These are phyloP conservation scores for Peterozyma toletana DNA, from an alignment of 805 yeast genomes.

Conservation along the genomic window DNA sequence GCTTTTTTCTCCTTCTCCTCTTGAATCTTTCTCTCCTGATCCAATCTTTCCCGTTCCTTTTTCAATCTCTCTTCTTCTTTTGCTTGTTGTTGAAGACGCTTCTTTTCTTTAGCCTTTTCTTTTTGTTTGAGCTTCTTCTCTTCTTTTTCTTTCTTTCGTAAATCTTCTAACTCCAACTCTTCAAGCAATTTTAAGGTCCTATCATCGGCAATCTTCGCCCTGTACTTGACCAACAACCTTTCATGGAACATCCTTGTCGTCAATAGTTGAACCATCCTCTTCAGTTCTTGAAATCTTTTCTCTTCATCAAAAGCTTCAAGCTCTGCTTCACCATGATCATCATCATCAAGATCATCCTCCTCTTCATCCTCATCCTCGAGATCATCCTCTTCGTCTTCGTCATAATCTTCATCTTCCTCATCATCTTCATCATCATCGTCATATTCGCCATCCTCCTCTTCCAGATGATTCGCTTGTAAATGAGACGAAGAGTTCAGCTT, in stretches of 20 bases:
- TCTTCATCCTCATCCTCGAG: conserved; percentile 24
- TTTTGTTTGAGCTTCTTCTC: conserved; percentile 57
- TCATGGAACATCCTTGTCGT: conserved; percentile 73
- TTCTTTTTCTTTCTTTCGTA: conserved; percentile 55
- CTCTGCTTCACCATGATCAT: conserved; percentile 14
- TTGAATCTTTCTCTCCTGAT: conserved; percentile 32
- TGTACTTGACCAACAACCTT: conserved; percentile 67
- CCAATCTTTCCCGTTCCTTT: conserved; percentile 48
- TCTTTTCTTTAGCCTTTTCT: conserved; percentile 68
- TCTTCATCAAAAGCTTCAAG: conserved; percentile 14
- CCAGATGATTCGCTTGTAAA: conserved; percentile 39
- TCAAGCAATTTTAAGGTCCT: conserved; percentile 52
- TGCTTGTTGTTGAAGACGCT: conserved; percentile 51
- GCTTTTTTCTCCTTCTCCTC: conserved; percentile 32
- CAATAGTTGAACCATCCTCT: conserved; percentile 71
- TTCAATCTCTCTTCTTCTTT: conserved; percentile 53
- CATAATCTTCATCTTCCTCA: conserved; percentile 14
- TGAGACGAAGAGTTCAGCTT: conserved; percentile 35
- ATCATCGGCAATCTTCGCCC: conserved; percentile 75
- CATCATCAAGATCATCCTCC: conserved; percentile 14
- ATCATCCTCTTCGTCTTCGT: conserved; percentile 21
- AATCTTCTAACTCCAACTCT: conserved; percentile 67
- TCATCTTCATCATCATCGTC: conserved; percentile 20
- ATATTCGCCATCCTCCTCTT: conserved; percentile 14
- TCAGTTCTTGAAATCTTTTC: conserved; percentile 66